A percentile compares a stretch with the other conserved stretches of the same genome.
Conservation (phyloP, 2,329 filamentous ascomycete genomes). For the Cordyceps javanica region DNA sequence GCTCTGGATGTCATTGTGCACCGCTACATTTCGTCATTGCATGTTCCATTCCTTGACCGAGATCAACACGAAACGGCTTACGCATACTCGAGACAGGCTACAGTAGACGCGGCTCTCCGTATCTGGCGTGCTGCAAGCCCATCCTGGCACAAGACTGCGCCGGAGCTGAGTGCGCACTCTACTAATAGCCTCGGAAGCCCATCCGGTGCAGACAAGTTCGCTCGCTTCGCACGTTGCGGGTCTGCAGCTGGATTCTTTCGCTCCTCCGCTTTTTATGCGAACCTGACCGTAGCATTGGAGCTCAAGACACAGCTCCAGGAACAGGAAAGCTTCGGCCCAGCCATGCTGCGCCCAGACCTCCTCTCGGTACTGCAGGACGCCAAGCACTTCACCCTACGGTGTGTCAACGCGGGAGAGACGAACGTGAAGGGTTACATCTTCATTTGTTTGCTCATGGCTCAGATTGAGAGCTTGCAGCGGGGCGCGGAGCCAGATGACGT, state of each 20-base stretch:
- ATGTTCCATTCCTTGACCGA: constrained; percentile 43
- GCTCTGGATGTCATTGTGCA: constrained; percentile 45
- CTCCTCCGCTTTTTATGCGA: constrained; percentile 27
- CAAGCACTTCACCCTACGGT: constrained; percentile 31
- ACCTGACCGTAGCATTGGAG: constrained; percentile 34
- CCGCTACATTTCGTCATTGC: constrained; percentile 49
- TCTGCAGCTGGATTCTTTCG: constrained; percentile 37
- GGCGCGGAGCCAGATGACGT: not conserved
- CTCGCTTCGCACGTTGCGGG: constrained; percentile 29
- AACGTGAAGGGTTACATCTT: constrained; percentile 49
- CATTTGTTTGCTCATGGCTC: not conserved
- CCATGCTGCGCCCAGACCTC: constrained; percentile 34
- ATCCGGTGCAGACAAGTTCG: not conserved
- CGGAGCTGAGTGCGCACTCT: not conserved
- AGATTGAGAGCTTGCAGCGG: not conserved
- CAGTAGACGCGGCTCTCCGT: constrained; percentile 41
- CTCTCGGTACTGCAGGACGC: constrained; percentile 35
- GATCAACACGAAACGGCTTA: constrained; percentile 37
- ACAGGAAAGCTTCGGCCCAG: constrained; percentile 30
- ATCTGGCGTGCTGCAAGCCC: constrained; percentile 36
- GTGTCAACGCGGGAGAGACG: constrained; percentile 43
- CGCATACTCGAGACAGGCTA: constrained; percentile 43
- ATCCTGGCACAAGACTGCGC: not conserved
- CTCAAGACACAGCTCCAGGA: constrained; percentile 35
- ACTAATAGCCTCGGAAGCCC: constrained; percentile 5